Evolutionary conservation across 495 filamentous ascomycete species (phyloP), one percentile per base, ranked within the genome.

Genomic region (Xylona heveae): DNA sequence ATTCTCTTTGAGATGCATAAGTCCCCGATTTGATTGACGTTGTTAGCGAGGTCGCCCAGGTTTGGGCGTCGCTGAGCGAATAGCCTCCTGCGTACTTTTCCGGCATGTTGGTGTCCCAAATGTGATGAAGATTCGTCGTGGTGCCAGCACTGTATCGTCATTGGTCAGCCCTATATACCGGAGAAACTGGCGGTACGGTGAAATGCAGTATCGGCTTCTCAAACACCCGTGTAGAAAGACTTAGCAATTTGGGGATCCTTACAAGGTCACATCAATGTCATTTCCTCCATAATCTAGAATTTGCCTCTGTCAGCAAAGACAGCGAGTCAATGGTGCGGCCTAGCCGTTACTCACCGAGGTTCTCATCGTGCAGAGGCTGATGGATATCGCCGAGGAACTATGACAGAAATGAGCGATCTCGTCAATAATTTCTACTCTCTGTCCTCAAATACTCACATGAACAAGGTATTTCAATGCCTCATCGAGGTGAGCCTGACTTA

Each of bases 311-410:
- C n/a, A n/a, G n/a, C n/a, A n/a, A n/a, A n/a, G n/a, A n/a, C n/a
- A n/a, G n/a, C n/a, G n/a, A n/a, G n/a, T n/a, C n/a, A n/a, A n/a
- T n/a, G n/a, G n/a, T n/a, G n/a, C n/a, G n/a, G n/a, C n/a, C n/a
- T n/a, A n/a, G n/a, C n/a, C n/a, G n/a, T n/a, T n/a, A n/a, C n/a
- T n/a, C n/a, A n/a, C n/a, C n/a, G n/a, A 71, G 55, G 30, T 67
- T 53, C 44, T 74, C 71, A 23, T 54, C 61, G 43, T 76, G 71
- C 28, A 76, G 50, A 10, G 71, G 71, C 48, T 76, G 71, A 38
- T 71, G 66, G 35, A 74, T 66, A 38, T 76, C 71, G 28, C 69
- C 69, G 17, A 73, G 43, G 38, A 76, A 74, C n/a, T n/a, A n/a
- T n/a, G n/a, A n/a, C n/a, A n/a, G n/a, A n/a, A n/a, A n/a, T n/a